phyloP scores from a whole-genome alignment of 306 rosid species.

The Rosa rugosa region DNA sequence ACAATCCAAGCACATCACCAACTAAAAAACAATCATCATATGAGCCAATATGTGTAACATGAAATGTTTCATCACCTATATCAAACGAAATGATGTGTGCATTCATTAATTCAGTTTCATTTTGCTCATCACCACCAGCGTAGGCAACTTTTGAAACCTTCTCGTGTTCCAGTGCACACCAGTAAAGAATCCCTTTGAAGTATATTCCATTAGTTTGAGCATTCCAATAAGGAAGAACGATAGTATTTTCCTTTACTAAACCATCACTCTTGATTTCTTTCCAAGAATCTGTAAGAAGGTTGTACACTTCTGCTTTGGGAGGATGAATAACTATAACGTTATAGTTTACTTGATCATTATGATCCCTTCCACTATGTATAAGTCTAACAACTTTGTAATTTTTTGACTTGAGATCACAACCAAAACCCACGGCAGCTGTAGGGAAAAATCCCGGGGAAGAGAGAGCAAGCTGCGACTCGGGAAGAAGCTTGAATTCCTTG shows the following conservation, averaged over 20 bases:
- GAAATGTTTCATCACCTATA: constrained; percentile 8
- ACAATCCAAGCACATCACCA: neutral
- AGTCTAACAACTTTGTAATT: neutral
- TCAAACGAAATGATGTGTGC: neutral
- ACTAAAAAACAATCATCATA: neutral
- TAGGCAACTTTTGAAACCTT: too few relatives aligned
- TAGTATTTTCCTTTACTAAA: too few relatives aligned
- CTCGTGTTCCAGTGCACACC: too few relatives aligned
- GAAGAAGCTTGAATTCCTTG: neutral
- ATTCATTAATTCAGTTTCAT: neutral
- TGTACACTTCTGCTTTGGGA: too few relatives aligned
- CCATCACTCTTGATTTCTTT: too few relatives aligned
- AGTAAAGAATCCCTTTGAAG: too few relatives aligned
- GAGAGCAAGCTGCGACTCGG: neutral
- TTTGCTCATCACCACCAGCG: too few relatives aligned
- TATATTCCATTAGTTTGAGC: too few relatives aligned
- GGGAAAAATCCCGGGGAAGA: neutral
- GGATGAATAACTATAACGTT: too few relatives aligned
- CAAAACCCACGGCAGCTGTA: neutral
- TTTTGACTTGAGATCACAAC: neutral
- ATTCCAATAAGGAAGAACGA: too few relatives aligned
- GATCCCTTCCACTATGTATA: neutral
- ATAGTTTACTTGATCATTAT: too few relatives aligned
- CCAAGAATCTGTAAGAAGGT: too few relatives aligned
- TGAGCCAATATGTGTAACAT: neutral